A percentile compares a stretch with the other conserved stretches of the same genome.
phyloP scores from a whole-genome alignment of 805 yeast species.

The Scheffersomyces amazonensis region DNA sequence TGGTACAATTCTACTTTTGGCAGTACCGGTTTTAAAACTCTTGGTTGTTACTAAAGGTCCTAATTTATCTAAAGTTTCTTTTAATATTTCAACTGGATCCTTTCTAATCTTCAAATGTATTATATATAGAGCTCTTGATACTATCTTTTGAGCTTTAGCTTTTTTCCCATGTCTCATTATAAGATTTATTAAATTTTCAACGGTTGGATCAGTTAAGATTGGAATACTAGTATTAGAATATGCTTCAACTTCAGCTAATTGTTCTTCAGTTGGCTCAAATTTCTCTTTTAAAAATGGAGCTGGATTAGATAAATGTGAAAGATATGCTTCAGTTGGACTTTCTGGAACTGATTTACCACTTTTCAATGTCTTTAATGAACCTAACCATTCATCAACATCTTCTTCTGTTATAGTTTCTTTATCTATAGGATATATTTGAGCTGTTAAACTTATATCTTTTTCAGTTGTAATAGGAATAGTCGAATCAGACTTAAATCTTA shows the following conservation, averaged over 20 bases:
- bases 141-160: constrained; percentile 67
- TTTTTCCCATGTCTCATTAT: constrained; percentile 93
- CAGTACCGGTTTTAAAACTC: constrained; percentile 79
- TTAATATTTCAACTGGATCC: constrained; percentile 78
- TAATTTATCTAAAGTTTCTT: constrained; percentile 71
- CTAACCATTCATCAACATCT: constrained; percentile 47
- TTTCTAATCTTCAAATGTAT: constrained; percentile 67
- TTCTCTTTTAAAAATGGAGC: constrained; percentile 30
- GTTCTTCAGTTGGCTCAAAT: constrained; percentile 64
- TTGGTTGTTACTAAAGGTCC: constrained; percentile 82
- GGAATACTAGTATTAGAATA: constrained; percentile 59
- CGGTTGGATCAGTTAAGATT: constrained; percentile 58
- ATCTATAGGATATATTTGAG: constrained; percentile 37
- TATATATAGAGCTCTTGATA: constrained; percentile 77
- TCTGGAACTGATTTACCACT: constrained; percentile 29
- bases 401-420: constrained; percentile 34
- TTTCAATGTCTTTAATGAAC: constrained; percentile 40
- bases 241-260: constrained; percentile 52
- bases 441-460: constrained; percentile 18
- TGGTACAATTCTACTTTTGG: constrained; percentile 79
- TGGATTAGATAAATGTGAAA: constrained; percentile 36
- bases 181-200: constrained; percentile 76
- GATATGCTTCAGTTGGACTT: constrained; percentile 33
- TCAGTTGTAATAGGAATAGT: neutral
- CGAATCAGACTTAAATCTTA: constrained; percentile 3